A percentile compares a stretch with the other conserved stretches of the same genome.
phyloP scores from a whole-genome alignment of 345 rosid species.

The Salix purpurea region DNA sequence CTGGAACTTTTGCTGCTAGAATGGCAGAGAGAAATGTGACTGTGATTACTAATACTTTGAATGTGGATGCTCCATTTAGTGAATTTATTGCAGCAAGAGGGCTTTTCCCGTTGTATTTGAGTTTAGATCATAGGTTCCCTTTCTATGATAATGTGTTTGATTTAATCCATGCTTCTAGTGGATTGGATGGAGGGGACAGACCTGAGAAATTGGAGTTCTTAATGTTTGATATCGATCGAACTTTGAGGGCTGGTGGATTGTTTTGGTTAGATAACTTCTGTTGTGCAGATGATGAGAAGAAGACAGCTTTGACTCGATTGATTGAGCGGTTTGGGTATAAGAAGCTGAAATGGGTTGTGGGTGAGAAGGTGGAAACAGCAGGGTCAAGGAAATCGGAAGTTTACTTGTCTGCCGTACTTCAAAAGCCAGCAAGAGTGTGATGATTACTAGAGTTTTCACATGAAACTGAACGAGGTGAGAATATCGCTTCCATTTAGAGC shows the following conservation, averaged over 20 bases:
- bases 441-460: conserved; percentile 3
- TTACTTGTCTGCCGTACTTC: conserved; percentile 81
- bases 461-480: conserved; percentile 14
- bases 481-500: not conserved
- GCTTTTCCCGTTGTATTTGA: conserved; percentile 75
- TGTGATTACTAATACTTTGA: conserved; percentile 60
- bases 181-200: conserved; percentile 61
- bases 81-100: conserved; percentile 89
- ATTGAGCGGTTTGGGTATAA: conserved; percentile 83
- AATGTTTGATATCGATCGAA: conserved; percentile 87
- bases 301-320: conserved; percentile 60
- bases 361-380: conserved; percentile 63
- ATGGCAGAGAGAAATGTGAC: conserved; percentile 94
- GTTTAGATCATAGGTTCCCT: conserved; percentile 88
- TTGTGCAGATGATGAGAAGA: conserved; percentile 67
- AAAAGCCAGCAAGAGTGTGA: conserved; percentile 68
- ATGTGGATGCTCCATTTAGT: conserved; percentile 69
- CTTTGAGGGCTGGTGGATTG: conserved; percentile 76
- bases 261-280: conserved; percentile 83
- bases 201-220: conserved; percentile 83
- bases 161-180: conserved; percentile 64
- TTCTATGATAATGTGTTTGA: conserved; percentile 84
- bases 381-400: conserved; percentile 51
- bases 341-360: conserved; percentile 91
- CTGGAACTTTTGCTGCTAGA: conserved; percentile 85